These are phyloP conservation scores for Eucalyptus sp. DNA, from an alignment of 345 rosid species.

Conservation along the genomic window DNA sequence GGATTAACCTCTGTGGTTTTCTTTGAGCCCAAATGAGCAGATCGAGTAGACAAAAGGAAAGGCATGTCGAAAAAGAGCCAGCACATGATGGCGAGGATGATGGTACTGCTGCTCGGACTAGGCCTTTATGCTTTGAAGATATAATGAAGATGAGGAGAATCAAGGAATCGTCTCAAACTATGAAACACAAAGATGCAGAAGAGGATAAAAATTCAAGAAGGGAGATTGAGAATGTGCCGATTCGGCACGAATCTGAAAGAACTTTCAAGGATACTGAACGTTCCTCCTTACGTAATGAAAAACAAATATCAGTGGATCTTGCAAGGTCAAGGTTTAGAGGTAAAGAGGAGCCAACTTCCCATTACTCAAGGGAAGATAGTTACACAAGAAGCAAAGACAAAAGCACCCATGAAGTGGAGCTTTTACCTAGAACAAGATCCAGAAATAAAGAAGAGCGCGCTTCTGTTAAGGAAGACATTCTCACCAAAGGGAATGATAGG, in stretches of 20 bases:
- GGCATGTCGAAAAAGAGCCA: background rate
- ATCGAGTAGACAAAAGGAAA: conserved; percentile 22
- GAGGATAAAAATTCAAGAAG: conserved; percentile 4
- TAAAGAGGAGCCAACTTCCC: conserved; percentile 11
- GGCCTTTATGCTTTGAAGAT: conserved; percentile 75
- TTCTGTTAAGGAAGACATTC: conserved; percentile 6
- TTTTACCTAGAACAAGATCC: background rate
- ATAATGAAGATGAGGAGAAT: conserved; percentile 59
- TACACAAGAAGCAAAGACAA: background rate
- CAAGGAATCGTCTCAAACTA: conserved; percentile 30
- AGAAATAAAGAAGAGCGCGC: background rate
- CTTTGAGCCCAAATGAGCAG: conserved; percentile 43
- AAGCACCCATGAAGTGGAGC: background rate
- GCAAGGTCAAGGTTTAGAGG: conserved; percentile 7
- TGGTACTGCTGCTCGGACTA: conserved; percentile 81
- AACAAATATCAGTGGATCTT: conserved; percentile 10
- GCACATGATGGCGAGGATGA: conserved; percentile 4
- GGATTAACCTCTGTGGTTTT: background rate
- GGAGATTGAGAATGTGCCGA: conserved; percentile 15
- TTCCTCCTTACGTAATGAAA: conserved; percentile 9
- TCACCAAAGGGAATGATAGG: conserved; percentile 1
- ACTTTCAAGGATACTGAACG: conserved; percentile 8
- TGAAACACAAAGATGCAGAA: conserved; percentile 9
- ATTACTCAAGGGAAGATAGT: background rate
- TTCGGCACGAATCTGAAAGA: conserved; percentile 12